Evolutionary conservation across 495 filamentous ascomycete species (phyloP).

Genomic region (Aspergillus campestris): DNA sequence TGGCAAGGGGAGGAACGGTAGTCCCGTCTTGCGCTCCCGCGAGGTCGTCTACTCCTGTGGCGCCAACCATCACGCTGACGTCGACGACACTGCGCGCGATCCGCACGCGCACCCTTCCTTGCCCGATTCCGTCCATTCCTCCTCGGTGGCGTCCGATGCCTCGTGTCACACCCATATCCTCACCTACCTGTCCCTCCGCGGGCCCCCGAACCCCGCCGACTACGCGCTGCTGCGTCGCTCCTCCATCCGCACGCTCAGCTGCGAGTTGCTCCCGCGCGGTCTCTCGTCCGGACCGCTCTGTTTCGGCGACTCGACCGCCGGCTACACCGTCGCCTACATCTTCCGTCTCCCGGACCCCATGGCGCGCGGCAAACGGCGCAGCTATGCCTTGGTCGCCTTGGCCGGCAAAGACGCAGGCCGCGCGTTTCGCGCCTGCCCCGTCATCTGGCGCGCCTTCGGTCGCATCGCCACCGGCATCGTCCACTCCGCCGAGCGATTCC

Average conservation of each 20-base stretch:
- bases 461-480: slow-evolving; percentile 70
- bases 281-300: slow-evolving; percentile 71
- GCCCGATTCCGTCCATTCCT: slow-evolving; percentile 37
- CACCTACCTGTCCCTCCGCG: slow-evolving; percentile 79
- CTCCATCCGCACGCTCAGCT: slow-evolving; percentile 77
- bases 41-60: slow-evolving; percentile 42
- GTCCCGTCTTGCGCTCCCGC: slow-evolving; percentile 49
- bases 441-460: slow-evolving; percentile 67
- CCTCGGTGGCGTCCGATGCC: slow-evolving; percentile 37
- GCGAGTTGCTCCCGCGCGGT: slow-evolving; percentile 73
- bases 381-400: slow-evolving; percentile 83
- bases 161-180: slow-evolving; percentile 69
- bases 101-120: slow-evolving; percentile 31
- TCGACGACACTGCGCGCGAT: slow-evolving; percentile 30
- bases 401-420: slow-evolving; percentile 59
- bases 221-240: slow-evolving; percentile 80
- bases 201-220: slow-evolving; percentile 63
- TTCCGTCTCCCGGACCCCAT: slow-evolving; percentile 84
- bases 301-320: slow-evolving; percentile 73
- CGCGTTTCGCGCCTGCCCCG: slow-evolving; percentile 66
- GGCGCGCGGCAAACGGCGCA: slow-evolving; percentile 75
- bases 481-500: slow-evolving; percentile 47
- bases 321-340: slow-evolving; percentile 88
- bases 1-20: slow-evolving; percentile 43
- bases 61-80: slow-evolving; percentile 26